Evolutionary conservation across 257 asterid species (phyloP).

Genomic region (Rhazya stricta): DNA sequence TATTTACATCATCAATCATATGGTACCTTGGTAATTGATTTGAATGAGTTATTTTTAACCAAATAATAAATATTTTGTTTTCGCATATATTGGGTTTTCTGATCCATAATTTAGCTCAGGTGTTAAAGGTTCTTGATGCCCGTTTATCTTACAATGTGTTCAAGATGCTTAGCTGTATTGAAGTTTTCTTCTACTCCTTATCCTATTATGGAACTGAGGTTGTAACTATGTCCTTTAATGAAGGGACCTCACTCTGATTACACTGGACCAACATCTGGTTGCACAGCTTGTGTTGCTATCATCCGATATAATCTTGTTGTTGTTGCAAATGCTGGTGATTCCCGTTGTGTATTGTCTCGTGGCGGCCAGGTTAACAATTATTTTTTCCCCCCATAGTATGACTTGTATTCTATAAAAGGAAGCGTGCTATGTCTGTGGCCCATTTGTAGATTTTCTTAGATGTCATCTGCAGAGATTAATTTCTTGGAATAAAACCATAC

Average conservation of each 20-base stretch:
- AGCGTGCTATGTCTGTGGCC: background rate
- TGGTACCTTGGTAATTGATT: background rate
- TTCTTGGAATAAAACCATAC: background rate
- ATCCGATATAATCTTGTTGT: slow-evolving; percentile 47
- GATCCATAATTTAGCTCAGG: background rate
- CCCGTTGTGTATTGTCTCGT: slow-evolving; percentile 81
- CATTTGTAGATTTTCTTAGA: background rate
- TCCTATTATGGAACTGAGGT: slow-evolving; percentile 13
- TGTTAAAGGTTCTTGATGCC: background rate
- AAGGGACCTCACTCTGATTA: slow-evolving; percentile 53
- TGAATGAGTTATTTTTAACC: background rate
- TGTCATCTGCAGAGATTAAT: background rate
- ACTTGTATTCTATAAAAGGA: background rate
- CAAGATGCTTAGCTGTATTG: background rate
- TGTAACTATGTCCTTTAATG: slow-evolving; percentile 20
- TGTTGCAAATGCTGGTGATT: slow-evolving; percentile 97
- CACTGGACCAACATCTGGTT: slow-evolving; percentile 75
- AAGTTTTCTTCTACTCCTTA: background rate
- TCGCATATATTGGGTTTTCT: background rate
- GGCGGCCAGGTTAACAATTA: slow-evolving; percentile 62
- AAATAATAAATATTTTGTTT: background rate
- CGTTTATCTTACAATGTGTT: background rate
- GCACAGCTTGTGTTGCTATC: slow-evolving; percentile 87
- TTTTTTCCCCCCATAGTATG: background rate
- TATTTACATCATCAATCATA: background rate